Evolutionary conservation across 2,329 filamentous ascomycete genomes (phyloP).

Genomic region (Fusarium sp.): DNA sequence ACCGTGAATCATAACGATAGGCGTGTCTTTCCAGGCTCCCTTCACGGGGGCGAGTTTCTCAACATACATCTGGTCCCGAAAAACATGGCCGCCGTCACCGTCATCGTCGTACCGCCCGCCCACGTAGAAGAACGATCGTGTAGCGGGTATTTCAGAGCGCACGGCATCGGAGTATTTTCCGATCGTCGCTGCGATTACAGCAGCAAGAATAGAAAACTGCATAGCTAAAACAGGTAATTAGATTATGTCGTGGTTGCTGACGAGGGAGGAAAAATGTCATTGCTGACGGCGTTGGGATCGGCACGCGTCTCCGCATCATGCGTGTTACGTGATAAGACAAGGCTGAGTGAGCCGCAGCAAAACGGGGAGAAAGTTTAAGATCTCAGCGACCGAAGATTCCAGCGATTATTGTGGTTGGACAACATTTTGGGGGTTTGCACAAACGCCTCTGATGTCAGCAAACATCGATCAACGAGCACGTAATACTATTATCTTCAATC

Average conservation of each 20-base stretch:
- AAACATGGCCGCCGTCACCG: constrained; percentile 31
- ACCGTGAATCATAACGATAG: constrained; percentile 40
- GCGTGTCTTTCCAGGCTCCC: constrained; percentile 19
- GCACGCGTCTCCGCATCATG: constrained; percentile 2
- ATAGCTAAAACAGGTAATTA: neutral
- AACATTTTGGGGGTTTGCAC: neutral
- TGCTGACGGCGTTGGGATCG: constrained; percentile 10
- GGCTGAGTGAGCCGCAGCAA: constrained; percentile 12
- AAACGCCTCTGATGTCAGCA: neutral
- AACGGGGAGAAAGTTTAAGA: neutral
- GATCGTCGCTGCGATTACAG: constrained; percentile 13
- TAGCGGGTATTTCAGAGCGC: constrained; percentile 19
- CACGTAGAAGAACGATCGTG: constrained; percentile 34
- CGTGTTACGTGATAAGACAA: constrained; percentile 4
- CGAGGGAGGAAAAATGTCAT: neutral
- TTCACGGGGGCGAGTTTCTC: constrained; percentile 30
- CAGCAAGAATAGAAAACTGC: constrained; percentile 10
- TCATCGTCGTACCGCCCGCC: constrained; percentile 37
- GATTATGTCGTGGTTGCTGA: neutral
- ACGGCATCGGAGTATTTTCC: constrained; percentile 3
- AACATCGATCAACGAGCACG: neutral
- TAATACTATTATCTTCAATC: neutral
- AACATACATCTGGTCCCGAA: constrained; percentile 41
- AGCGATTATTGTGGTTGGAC: neutral
- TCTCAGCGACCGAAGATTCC: neutral